A percentile compares a stretch with the other conserved stretches of the same genome.
Evolutionary conservation across 1,284 basidiomycete species (phyloP).

Genomic region (Boletus semigastroideus): DNA sequence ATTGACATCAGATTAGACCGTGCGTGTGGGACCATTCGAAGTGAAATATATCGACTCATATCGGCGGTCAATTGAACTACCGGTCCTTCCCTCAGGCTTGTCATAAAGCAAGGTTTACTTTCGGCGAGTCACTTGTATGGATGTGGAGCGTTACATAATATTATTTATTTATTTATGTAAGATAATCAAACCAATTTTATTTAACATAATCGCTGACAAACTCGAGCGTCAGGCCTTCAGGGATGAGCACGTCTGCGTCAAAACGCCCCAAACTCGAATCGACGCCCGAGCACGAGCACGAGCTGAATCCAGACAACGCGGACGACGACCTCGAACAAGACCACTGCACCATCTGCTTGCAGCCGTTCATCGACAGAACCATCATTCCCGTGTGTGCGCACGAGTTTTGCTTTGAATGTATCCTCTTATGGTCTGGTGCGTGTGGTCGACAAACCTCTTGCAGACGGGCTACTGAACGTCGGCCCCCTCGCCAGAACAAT

Average conservation of each 20-base stretch:
- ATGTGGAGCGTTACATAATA: too few species aligned
- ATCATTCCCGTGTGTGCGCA: conserved; percentile 81
- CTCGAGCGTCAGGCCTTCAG: background rate
- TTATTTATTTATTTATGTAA: background rate
- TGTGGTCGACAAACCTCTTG: background rate
- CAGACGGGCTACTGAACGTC: too few species aligned
- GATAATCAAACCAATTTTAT: background rate
- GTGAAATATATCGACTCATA: too few species aligned
- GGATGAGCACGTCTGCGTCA: conserved; percentile 12
- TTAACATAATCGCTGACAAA: background rate
- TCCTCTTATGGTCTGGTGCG: conserved; percentile 79
- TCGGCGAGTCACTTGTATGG: too few species aligned
- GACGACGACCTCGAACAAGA: conserved; percentile 27
- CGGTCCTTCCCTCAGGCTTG: too few species aligned
- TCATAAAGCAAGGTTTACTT: too few species aligned
- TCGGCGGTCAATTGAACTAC: too few species aligned
- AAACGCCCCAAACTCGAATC: conserved; percentile 36
- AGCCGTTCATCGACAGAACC: conserved; percentile 71
- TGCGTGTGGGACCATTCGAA: too few species aligned
- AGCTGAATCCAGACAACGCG: background rate
- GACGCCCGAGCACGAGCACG: background rate
- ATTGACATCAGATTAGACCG: too few species aligned
- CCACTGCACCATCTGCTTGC: conserved; percentile 74
- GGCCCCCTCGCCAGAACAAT: conserved; percentile 51
- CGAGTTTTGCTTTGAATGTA: conserved; percentile 88